Conservation (phyloP, 2,329 filamentous ascomycete species). For the Graphilbum fragrans region DNA sequence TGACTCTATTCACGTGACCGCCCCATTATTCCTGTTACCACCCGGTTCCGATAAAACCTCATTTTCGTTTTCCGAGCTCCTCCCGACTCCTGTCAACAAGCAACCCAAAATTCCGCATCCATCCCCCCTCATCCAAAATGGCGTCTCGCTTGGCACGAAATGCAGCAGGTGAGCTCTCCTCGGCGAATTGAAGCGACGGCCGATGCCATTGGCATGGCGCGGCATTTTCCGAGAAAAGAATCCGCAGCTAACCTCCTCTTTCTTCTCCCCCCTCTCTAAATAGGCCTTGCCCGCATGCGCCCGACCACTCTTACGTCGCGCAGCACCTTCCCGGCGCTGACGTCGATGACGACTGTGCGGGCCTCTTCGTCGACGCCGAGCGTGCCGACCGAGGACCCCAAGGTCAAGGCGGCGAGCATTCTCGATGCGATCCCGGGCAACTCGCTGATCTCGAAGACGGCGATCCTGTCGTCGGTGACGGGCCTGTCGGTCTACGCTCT, state of each 20-base stretch:
- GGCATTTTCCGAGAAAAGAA: too few relatives aligned
- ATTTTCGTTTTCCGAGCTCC: conserved; percentile 13
- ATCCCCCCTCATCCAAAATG: conserved; percentile 62
- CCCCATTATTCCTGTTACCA: conserved; percentile 5
- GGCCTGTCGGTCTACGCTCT: conserved; percentile 88
- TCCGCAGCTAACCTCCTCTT: too few relatives aligned
- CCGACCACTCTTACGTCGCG: conserved; percentile 8
- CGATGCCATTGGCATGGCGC: too few relatives aligned
- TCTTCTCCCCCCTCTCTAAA: background rate
- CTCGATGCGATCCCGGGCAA: conserved; percentile 87
- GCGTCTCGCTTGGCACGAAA: conserved; percentile 94
- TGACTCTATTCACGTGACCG: conserved; percentile 20
- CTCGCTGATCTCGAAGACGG: conserved; percentile 88
- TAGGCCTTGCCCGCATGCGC: conserved; percentile 11
- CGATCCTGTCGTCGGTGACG: conserved; percentile 86
- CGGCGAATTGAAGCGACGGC: background rate
- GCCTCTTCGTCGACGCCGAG: conserved; percentile 58
- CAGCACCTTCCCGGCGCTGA: conserved; percentile 17
- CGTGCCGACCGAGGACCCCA: conserved; percentile 76
- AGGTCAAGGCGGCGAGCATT: conserved; percentile 94
- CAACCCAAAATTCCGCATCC: conserved; percentile 1
- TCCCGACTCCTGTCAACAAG: conserved; percentile 6
- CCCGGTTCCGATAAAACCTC: conserved; percentile 31
- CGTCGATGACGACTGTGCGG: conserved; percentile 59
- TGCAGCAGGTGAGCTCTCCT: conserved; percentile 69